Percentiles rank a stretch among this genome's conserved stretches.
These are phyloP conservation scores for Penicillium sp. DNA, from an alignment of 2,329 filamentous ascomycete species.

Conservation along the genomic window DNA sequence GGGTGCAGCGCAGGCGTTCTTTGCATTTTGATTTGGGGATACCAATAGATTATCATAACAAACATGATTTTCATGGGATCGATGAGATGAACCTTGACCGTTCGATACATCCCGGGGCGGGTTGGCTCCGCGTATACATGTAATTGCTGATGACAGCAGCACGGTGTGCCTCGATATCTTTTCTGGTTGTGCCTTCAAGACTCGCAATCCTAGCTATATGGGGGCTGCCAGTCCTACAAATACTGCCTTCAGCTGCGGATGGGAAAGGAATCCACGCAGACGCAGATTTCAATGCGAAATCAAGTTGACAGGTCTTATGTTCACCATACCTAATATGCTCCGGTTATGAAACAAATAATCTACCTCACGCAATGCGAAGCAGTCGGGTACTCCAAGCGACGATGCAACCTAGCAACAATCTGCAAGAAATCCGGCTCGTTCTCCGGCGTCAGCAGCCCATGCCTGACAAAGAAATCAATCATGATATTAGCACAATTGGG, in stretches of 20 bases:
- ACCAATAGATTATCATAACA: constrained; percentile 34
- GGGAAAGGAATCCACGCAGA: neutral
- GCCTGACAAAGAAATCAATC: constrained; percentile 85
- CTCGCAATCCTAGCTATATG: neutral
- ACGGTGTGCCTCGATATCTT: neutral
- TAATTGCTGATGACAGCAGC: neutral
- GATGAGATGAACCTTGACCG: neutral
- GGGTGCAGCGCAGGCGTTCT: constrained; percentile 44
- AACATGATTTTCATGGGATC: constrained; percentile 11
- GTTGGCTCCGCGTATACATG: neutral
- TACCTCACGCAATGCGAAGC: constrained; percentile 39
- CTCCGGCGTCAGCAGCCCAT: constrained; percentile 72
- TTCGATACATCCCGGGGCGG: neutral
- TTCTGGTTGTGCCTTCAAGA: too few relatives aligned
- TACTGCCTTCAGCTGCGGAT: neutral
- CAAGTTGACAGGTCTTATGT: neutral
- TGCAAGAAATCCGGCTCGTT: constrained; percentile 77
- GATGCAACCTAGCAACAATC: constrained; percentile 72
- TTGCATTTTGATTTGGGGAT: constrained; percentile 36
- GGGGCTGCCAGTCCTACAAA: neutral
- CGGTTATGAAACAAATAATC: neutral
- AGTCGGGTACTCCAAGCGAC: constrained; percentile 75
- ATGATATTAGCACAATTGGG: constrained; percentile 83
- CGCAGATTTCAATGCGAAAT: neutral
- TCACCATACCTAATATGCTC: neutral